Conservation (phyloP, 2,329 filamentous ascomycete species). For the Graphilbum sp. region DNA sequence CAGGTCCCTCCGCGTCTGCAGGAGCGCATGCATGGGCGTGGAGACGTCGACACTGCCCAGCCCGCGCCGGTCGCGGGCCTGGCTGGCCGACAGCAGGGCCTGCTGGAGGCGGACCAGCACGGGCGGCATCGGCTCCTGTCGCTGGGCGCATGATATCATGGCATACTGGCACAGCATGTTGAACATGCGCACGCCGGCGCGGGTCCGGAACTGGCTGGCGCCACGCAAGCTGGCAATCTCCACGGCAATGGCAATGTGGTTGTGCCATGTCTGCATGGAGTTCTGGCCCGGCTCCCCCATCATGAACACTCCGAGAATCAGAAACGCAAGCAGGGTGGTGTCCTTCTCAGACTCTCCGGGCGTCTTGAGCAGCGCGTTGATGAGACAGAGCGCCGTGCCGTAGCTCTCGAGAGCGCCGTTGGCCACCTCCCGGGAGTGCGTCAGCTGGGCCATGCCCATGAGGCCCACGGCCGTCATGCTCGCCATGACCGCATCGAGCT, state of each 20-base stretch:
- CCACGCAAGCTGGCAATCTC: slow-evolving; percentile 33
- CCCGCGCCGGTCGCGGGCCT: slow-evolving; percentile 18
- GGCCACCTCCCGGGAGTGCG: slow-evolving; percentile 23
- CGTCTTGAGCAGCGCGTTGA: slow-evolving; percentile 30
- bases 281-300: slow-evolving; percentile 28
- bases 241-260: slow-evolving; percentile 36
- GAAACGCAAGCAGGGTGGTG: slow-evolving; percentile 34
- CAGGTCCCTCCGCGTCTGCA: slow-evolving; percentile 31
- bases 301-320: slow-evolving; percentile 37
- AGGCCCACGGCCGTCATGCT: slow-evolving; percentile 39
- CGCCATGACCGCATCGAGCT: slow-evolving; percentile 29
- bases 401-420: slow-evolving; percentile 33
- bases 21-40: slow-evolving; percentile 25
- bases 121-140: slow-evolving; percentile 29
- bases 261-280: slow-evolving; percentile 33
- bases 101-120: slow-evolving; percentile 28
- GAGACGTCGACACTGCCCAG: slow-evolving; percentile 22
- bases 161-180: slow-evolving; percentile 34
- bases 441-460: slow-evolving; percentile 31
- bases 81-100: slow-evolving; percentile 20
- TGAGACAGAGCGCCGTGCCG: slow-evolving; percentile 31
- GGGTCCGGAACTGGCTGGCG: slow-evolving; percentile 25
- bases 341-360: slow-evolving; percentile 27
- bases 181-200: slow-evolving; percentile 33
- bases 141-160: slow-evolving; percentile 34